Percentiles rank a stretch among this genome's conserved stretches.
phyloP scores from a whole-genome alignment of 768 basidiomycete species.

The Lentinula raphanica region DNA sequence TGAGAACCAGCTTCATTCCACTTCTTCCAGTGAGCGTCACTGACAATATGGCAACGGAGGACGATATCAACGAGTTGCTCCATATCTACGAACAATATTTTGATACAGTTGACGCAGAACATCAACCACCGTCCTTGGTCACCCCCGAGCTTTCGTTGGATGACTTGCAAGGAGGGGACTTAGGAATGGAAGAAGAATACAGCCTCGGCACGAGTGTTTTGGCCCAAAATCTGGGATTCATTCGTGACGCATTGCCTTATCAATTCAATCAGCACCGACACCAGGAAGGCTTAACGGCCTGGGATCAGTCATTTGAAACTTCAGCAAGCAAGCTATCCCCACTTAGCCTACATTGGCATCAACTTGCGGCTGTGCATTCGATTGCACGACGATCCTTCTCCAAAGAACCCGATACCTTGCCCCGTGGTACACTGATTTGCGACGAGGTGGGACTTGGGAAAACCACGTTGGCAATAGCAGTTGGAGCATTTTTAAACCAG shows the following conservation, averaged over 20 bases:
- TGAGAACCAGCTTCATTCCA: too few species aligned
- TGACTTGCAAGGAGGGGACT: not conserved
- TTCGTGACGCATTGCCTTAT: not conserved
- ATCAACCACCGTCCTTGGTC: not conserved
- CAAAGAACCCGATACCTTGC: not conserved
- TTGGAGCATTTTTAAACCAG: not conserved
- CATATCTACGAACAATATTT: too few species aligned
- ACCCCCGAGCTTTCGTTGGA: not conserved
- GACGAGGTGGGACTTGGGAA: conserved; percentile 4
- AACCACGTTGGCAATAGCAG: not conserved
- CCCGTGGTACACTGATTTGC: not conserved
- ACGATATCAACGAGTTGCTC: too few species aligned
- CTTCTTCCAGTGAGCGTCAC: too few species aligned
- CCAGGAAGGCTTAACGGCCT: not conserved
- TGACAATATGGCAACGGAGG: too few species aligned
- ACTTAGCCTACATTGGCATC: conserved; percentile 1
- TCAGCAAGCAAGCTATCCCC: not conserved
- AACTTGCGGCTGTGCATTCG: not conserved
- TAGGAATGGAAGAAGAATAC: not conserved
- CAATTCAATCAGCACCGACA: not conserved
- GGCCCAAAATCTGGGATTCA: not conserved
- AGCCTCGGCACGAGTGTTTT: not conserved
- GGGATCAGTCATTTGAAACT: not conserved
- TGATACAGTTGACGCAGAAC: too few species aligned
- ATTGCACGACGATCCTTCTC: not conserved